A percentile compares a stretch with the other conserved stretches of the same genome.
These are phyloP conservation scores for Cardamine occulta DNA, from an alignment of 345 rosid genomes.

Conservation along the genomic window DNA sequence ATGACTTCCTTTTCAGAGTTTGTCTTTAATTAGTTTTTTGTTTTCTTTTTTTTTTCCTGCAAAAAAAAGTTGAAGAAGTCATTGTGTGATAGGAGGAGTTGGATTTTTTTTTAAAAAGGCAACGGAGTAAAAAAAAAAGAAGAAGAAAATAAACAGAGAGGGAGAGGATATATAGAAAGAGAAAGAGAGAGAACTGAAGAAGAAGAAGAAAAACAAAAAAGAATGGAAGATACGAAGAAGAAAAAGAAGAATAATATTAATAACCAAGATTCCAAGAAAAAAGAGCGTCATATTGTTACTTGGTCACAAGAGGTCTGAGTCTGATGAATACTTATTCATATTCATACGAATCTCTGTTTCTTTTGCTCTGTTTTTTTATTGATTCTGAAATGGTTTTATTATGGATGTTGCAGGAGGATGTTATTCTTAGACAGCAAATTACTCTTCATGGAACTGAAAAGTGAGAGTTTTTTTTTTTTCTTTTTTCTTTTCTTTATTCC, in stretches of 20 bases:
- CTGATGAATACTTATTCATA: not conserved
- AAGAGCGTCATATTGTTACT: slow-evolving; percentile 82
- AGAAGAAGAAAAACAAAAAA: slow-evolving; percentile 5
- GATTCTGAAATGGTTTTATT: slow-evolving; percentile 40
- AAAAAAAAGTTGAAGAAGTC: slow-evolving; percentile 44
- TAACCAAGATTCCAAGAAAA: slow-evolving; percentile 74
- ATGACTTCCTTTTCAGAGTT: slow-evolving; percentile 47
- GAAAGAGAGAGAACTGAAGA: slow-evolving; percentile 22
- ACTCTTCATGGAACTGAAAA: slow-evolving; percentile 88
- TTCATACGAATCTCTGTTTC: slow-evolving; percentile 22
- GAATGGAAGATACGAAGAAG: slow-evolving; percentile 55
- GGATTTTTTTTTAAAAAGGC: slow-evolving; percentile 54
- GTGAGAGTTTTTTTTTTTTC: slow-evolving; percentile 46
- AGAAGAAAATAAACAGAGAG: slow-evolving; percentile 16
- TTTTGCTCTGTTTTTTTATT: slow-evolving; percentile 30
- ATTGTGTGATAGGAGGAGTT: slow-evolving; percentile 49
- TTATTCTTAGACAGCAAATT: slow-evolving; percentile 79
- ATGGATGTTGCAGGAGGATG: slow-evolving; percentile 77
- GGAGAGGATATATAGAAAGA: slow-evolving; percentile 20
- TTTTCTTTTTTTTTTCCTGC: slow-evolving; percentile 9
- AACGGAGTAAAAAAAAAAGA: slow-evolving; percentile 42
- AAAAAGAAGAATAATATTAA: slow-evolving; percentile 57
- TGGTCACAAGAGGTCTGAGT: slow-evolving; percentile 70
- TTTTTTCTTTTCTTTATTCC: not conserved
- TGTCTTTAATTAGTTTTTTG: slow-evolving; percentile 34